A percentile compares a stretch with the other conserved stretches of the same genome.
phyloP scores from a whole-genome alignment of 2,329 filamentous ascomycete genomes.

The Neofusicoccum kwambonambiense region DNA sequence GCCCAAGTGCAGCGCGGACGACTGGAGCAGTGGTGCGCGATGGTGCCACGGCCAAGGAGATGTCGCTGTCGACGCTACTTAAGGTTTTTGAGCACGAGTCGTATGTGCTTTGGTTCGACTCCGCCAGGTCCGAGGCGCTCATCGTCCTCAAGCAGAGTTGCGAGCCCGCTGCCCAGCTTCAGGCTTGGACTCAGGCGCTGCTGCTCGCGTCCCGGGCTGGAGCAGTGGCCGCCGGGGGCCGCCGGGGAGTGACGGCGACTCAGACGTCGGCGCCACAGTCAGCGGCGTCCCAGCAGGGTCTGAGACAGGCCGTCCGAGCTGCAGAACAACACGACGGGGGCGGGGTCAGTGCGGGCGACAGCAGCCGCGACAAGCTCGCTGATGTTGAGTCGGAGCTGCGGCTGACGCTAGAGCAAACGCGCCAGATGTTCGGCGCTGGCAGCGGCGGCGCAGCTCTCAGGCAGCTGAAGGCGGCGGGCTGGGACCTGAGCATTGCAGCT shows the following conservation, averaged over 20 bases:
- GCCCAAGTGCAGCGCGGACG: background rate
- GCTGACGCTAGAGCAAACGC: slow-evolving; percentile 38
- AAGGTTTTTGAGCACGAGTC: slow-evolving; percentile 50
- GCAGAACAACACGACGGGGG: background rate
- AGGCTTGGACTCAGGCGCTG: slow-evolving; percentile 63
- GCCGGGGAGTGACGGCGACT: background rate
- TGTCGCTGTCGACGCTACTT: slow-evolving; percentile 49
- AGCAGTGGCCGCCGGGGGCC: background rate
- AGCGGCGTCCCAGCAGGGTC: slow-evolving; percentile 1
- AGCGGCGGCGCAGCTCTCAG: slow-evolving; percentile 2
- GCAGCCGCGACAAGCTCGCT: background rate
- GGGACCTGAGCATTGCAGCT: slow-evolving; percentile 64
- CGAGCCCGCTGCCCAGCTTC: slow-evolving; percentile 52
- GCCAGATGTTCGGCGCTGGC: slow-evolving; percentile 44
- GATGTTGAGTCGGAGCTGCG: slow-evolving; percentile 17
- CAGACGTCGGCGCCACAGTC: slow-evolving; percentile 1
- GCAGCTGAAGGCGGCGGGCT: slow-evolving; percentile 48
- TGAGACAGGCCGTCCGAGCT: background rate
- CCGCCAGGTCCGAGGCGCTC: slow-evolving; percentile 42
- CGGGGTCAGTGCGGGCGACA: slow-evolving; percentile 2
- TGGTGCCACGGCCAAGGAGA: background rate
- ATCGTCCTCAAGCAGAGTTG: slow-evolving; percentile 65
- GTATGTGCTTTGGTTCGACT: slow-evolving; percentile 63
- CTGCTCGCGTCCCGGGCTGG: slow-evolving; percentile 38
- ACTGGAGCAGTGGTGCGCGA: slow-evolving; percentile 7